phyloP scores from a whole-genome alignment of 2,329 filamentous ascomycete genomes.

The Torrubiella hemipterigena region DNA sequence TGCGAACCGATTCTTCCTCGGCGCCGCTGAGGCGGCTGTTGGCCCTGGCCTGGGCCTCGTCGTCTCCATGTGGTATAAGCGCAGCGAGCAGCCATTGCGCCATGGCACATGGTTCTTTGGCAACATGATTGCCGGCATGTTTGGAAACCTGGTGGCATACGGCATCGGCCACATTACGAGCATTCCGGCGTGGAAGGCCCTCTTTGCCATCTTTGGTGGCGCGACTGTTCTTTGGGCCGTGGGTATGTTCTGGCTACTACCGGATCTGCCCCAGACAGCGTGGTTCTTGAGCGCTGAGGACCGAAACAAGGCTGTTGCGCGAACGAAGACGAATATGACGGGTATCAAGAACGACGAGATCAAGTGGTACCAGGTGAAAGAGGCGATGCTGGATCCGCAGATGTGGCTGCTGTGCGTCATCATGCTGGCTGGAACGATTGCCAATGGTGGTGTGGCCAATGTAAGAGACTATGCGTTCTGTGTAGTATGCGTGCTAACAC shows the following conservation, averaged over 20 bases:
- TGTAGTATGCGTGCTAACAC: neutral
- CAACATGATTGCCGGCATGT: constrained; percentile 15
- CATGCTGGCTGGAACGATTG: constrained; percentile 9
- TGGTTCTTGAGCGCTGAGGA: constrained; percentile 16
- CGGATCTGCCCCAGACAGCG: constrained; percentile 13
- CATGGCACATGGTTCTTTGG: constrained; percentile 21
- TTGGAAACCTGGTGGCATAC: constrained; percentile 16
- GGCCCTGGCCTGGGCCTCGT: constrained; percentile 41
- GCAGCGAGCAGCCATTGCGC: constrained; percentile 14
- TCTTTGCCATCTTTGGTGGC: constrained; percentile 14
- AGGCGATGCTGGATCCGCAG: constrained; percentile 13
- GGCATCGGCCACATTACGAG: constrained; percentile 17
- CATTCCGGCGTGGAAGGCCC: constrained; percentile 8
- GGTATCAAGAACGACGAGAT: constrained; percentile 18
- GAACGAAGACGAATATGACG: constrained; percentile 19
- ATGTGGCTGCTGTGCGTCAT: constrained; percentile 14
- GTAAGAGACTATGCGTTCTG: neutral
- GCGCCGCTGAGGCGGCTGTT: constrained; percentile 40
- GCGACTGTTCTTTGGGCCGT: constrained; percentile 12
- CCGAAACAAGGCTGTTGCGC: constrained; percentile 13
- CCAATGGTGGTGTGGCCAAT: neutral
- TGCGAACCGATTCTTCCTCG: constrained; percentile 38
- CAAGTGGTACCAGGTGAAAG: constrained; percentile 11
- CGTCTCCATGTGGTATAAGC: constrained; percentile 38
- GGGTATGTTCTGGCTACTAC: constrained; percentile 10